phyloP scores from a whole-genome alignment of 768 basidiomycete genomes.

The Royoungia palumana region DNA sequence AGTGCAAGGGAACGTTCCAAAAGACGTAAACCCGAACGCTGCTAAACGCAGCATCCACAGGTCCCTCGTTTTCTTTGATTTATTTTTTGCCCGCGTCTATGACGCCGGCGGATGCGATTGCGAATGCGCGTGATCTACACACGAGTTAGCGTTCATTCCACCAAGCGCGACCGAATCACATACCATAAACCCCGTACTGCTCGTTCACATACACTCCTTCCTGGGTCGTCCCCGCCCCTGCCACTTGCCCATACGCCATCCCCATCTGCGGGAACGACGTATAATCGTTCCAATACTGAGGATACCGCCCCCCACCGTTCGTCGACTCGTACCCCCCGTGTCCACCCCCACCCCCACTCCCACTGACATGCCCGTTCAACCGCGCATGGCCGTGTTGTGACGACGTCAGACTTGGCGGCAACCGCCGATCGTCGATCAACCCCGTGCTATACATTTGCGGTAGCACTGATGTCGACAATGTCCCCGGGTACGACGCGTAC shows the following conservation, averaged over 20 bases:
- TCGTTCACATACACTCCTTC: slow-evolving; percentile 23
- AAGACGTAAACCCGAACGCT: too few relatives aligned
- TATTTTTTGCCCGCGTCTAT: too few relatives aligned
- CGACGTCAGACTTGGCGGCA: slow-evolving; percentile 7
- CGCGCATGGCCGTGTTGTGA: slow-evolving; percentile 19
- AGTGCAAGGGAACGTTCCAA: too few relatives aligned
- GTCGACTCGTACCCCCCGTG: slow-evolving; percentile 21
- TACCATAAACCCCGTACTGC: slow-evolving; percentile 27
- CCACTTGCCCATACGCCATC: slow-evolving; percentile 33
- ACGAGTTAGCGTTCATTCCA: not conserved
- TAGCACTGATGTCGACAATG: slow-evolving; percentile 67
- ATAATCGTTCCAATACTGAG: slow-evolving; percentile 57
- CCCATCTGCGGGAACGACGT: slow-evolving; percentile 49
- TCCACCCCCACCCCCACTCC: slow-evolving; percentile 7
- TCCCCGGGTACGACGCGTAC: slow-evolving; percentile 39
- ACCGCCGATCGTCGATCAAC: slow-evolving; percentile 50
- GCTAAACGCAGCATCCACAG: too few relatives aligned
- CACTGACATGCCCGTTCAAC: slow-evolving; percentile 15
- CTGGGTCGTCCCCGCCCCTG: slow-evolving; percentile 12
- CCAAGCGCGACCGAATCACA: slow-evolving; percentile 1
- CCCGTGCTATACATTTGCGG: slow-evolving; percentile 77
- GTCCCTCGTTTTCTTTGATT: too few relatives aligned
- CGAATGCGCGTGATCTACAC: not conserved
- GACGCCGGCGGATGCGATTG: too few relatives aligned
- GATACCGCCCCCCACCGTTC: slow-evolving; percentile 35